Percentiles rank a stretch among this genome's conserved stretches.
These are phyloP conservation scores for Salix suchowensis DNA, from an alignment of 345 rosid genomes.

Conservation along the genomic window DNA sequence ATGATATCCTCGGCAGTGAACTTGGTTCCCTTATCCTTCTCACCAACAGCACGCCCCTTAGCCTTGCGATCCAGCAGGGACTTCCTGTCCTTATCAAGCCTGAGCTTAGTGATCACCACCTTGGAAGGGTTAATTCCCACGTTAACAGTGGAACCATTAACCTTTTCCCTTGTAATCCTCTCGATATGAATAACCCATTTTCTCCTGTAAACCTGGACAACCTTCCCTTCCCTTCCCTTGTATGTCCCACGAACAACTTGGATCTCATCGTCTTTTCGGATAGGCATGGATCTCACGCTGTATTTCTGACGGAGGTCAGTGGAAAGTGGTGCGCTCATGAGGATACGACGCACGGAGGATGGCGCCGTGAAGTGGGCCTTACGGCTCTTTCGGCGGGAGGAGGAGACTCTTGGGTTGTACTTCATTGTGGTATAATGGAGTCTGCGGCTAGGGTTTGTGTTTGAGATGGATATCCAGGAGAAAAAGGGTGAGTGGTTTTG, in stretches of 20 bases:
- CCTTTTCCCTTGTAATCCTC: constrained; percentile 75
- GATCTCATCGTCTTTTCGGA: constrained; percentile 78
- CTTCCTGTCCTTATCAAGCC: constrained; percentile 72
- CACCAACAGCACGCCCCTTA: constrained; percentile 67
- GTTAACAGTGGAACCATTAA: constrained; percentile 72
- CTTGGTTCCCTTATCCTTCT: constrained; percentile 77
- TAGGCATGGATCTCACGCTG: constrained; percentile 76
- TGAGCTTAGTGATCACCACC: constrained; percentile 66
- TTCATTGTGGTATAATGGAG: constrained; percentile 37
- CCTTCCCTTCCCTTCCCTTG: constrained; percentile 82
- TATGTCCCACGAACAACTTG: constrained; percentile 76
- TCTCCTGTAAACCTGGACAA: constrained; percentile 70
- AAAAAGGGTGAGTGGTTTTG: too few relatives aligned
- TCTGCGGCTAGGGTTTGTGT: too few relatives aligned
- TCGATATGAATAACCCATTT: constrained; percentile 87
- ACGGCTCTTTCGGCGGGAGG: constrained; percentile 77
- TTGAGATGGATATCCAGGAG: too few relatives aligned
- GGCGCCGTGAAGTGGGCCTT: constrained; percentile 80
- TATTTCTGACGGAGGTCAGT: constrained; percentile 68
- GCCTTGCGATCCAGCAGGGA: constrained; percentile 71
- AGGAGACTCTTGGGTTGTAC: constrained; percentile 67
- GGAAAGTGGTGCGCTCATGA: constrained; percentile 72
- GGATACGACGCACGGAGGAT: constrained; percentile 59
- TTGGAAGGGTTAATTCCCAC: constrained; percentile 74
- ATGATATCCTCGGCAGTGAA: constrained; percentile 70